Percentiles rank a stretch among this genome's conserved stretches.
Evolutionary conservation across 2,329 filamentous ascomycete species (phyloP).

Genomic region (Fusarium torulosum): DNA sequence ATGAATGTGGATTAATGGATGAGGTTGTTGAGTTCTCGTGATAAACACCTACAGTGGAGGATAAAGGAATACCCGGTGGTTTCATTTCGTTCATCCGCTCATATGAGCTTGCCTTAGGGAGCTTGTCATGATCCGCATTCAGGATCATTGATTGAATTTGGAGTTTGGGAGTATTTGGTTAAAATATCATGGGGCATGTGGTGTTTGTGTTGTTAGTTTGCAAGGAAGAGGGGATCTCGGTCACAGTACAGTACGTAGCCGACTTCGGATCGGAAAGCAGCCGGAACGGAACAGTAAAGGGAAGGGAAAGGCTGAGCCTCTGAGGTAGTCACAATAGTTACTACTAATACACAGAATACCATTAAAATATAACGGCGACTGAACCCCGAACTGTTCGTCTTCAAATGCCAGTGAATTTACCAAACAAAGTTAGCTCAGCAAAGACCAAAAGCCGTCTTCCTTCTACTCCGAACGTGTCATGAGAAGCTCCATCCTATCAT

Average conservation of each 20-base stretch:
- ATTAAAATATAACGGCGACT: slow-evolving; percentile 31
- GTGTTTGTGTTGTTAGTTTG: slow-evolving; percentile 9
- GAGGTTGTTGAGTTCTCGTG: slow-evolving; percentile 5
- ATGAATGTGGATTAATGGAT: slow-evolving; percentile 15
- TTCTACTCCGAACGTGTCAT: slow-evolving; percentile 15
- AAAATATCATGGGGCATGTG: slow-evolving; percentile 26
- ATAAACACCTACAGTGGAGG: slow-evolving; percentile 18
- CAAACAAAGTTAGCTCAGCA: slow-evolving; percentile 16
- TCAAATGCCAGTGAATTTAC: slow-evolving; percentile 4
- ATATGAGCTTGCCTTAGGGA: slow-evolving; percentile 13
- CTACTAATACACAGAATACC: slow-evolving; percentile 34
- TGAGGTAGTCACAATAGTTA: slow-evolving; percentile 31
- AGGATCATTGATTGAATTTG: slow-evolving; percentile 2
- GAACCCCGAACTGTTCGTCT: slow-evolving; percentile 32
- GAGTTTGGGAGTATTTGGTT: slow-evolving; percentile 17
- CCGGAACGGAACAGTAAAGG: slow-evolving; percentile 14
- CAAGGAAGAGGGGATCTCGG: slow-evolving; percentile 5
- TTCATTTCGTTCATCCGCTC: slow-evolving; percentile 29
- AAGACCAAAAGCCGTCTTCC: neutral
- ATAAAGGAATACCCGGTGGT: slow-evolving; percentile 45
- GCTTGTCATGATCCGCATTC: slow-evolving; percentile 2
- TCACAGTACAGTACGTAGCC: slow-evolving; percentile 13
- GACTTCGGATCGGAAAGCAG: slow-evolving; percentile 35
- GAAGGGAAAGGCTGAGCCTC: neutral
- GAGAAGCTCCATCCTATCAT: slow-evolving; percentile 38